Percentiles rank a stretch among this genome's conserved stretches.
Conservation (phyloP, 352 stramenopile species). For the Phytophthora pisi region DNA sequence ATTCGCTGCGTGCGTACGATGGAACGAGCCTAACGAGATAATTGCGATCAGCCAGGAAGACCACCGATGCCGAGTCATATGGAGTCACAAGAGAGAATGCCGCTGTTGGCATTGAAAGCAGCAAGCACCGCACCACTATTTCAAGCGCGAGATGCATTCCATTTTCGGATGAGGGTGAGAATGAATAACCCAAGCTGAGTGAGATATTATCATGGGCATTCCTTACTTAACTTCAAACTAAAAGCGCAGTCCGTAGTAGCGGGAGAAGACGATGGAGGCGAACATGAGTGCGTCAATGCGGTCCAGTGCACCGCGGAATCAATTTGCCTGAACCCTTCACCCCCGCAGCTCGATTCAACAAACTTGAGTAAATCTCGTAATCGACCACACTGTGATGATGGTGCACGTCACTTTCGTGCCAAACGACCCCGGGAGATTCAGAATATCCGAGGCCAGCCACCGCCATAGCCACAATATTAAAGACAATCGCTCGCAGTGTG, state of each 20-base stretch:
- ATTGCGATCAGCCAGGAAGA: not conserved
- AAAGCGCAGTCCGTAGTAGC: conserved; percentile 39
- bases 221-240: too few relatives aligned
- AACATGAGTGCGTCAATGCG: conserved; percentile 95
- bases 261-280: conserved; percentile 57
- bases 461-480: conserved; percentile 85
- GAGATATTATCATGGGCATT: too few relatives aligned
- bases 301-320: conserved; percentile 94
- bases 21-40: conserved; percentile 6
- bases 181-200: too few relatives aligned
- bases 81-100: not conserved
- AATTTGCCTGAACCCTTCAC: conserved; percentile 95
- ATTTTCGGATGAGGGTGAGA: not conserved
- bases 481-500: conserved; percentile 80
- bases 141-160: conserved; percentile 5
- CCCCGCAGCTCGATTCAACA: conserved; percentile 93
- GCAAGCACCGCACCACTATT: conserved; percentile 6
- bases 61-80: conserved; percentile 19
- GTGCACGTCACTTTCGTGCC: conserved; percentile 83
- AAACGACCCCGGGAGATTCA: conserved; percentile 68
- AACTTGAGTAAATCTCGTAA: conserved; percentile 93
- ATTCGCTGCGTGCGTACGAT: conserved; percentile 39
- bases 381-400: conserved; percentile 90
- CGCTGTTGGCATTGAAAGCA: not conserved
- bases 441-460: conserved; percentile 51